A percentile compares a stretch with the other conserved stretches of the same genome.
These are phyloP conservation scores for Pistacia integerrima DNA, from an alignment of 345 rosid genomes.

Conservation along the genomic window DNA sequence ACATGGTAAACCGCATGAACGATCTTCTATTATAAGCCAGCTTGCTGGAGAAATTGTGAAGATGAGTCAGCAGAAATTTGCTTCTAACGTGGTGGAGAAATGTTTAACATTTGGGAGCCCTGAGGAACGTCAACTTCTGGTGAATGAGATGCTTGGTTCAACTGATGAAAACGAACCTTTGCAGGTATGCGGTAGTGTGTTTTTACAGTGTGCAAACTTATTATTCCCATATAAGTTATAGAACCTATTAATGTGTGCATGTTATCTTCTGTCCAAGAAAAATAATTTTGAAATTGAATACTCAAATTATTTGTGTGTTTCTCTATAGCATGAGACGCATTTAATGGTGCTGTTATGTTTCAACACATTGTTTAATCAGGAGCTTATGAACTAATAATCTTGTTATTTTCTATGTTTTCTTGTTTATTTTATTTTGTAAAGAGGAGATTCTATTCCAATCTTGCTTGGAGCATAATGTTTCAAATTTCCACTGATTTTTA, in stretches of 20 bases:
- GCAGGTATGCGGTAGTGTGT: slow-evolving; percentile 56
- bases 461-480: background rate
- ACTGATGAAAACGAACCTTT: slow-evolving; percentile 96
- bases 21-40: slow-evolving; percentile 72
- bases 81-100: slow-evolving; percentile 95
- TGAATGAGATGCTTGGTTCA: slow-evolving; percentile 88
- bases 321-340: background rate
- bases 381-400: background rate
- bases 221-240: background rate
- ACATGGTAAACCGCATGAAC: slow-evolving; percentile 79
- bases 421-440: background rate
- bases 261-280: background rate
- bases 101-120: slow-evolving; percentile 88
- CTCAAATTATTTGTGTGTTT: background rate
- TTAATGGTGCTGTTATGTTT: background rate
- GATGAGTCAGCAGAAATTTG: slow-evolving; percentile 98
- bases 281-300: background rate
- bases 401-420: background rate
- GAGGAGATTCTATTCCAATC: background rate
- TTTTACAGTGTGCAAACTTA: background rate
- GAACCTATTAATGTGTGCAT: background rate
- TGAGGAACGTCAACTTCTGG: slow-evolving; percentile 78
- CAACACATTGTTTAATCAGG: background rate
- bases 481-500: background rate
- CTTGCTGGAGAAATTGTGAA: slow-evolving; percentile 91